Evolutionary conservation across 1,284 basidiomycete genomes (phyloP).

Genomic region (Vanrija humicola): DNA sequence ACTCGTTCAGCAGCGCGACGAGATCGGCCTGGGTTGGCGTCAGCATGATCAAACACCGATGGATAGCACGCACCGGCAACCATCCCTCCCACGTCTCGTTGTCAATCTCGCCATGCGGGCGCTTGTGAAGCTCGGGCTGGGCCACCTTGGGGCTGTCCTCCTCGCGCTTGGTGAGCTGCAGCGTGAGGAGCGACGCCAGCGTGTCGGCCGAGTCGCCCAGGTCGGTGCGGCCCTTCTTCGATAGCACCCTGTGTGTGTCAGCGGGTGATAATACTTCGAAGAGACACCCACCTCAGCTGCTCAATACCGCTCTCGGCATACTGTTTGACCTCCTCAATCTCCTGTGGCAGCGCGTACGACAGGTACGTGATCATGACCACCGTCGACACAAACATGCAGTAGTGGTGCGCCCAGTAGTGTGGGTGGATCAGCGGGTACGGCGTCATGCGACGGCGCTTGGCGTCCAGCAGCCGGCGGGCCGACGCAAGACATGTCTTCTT

Average conservation of each 20-base stretch:
- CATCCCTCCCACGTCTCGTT: slow-evolving; percentile 15
- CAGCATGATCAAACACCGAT: too few relatives aligned
- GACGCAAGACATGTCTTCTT: slow-evolving; percentile 17
- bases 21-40: too few relatives aligned
- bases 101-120: slow-evolving; percentile 10
- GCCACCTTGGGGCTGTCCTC: neutral
- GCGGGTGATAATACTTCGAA: too few relatives aligned
- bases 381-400: slow-evolving; percentile 15
- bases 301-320: slow-evolving; percentile 11
- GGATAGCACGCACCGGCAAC: slow-evolving; percentile 6
- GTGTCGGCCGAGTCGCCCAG: slow-evolving; percentile 18
- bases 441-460: neutral
- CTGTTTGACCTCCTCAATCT: slow-evolving; percentile 13
- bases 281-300: slow-evolving; percentile 2
- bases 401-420: slow-evolving; percentile 20
- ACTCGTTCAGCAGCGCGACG: too few relatives aligned
- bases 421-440: neutral
- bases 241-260: neutral
- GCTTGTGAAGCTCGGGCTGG: slow-evolving; percentile 5
- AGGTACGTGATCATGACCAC: slow-evolving; percentile 19
- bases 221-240: neutral
- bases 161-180: slow-evolving; percentile 12
- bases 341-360: slow-evolving; percentile 18
- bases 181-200: slow-evolving; percentile 13
- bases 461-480: slow-evolving; percentile 11